Conservation (phyloP, 106 monocot genomes). For the Xerophyta viscosa region DNA sequence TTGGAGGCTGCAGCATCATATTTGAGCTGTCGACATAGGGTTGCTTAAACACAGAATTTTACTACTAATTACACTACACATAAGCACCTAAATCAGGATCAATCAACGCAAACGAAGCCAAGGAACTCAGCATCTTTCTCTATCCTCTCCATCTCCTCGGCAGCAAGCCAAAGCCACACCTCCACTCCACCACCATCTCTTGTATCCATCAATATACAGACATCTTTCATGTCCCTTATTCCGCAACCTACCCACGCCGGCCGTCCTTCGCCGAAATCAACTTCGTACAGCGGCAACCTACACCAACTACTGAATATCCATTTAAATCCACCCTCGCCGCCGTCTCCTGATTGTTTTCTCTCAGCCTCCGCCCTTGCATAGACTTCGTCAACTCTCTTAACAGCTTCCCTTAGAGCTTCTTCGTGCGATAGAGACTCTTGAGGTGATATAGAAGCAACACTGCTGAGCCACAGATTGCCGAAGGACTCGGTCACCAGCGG, state of each 20-base stretch:
- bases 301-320: constrained; percentile 32
- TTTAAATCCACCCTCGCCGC: not conserved
- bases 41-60: too few relatives aligned
- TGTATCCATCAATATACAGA: constrained; percentile 18
- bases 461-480: constrained; percentile 10
- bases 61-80: too few relatives aligned
- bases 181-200: constrained; percentile 22
- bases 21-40: too few relatives aligned
- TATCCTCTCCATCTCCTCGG: constrained; percentile 14
- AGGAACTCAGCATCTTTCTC: constrained; percentile 18
- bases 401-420: constrained; percentile 4
- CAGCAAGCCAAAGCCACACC: constrained; percentile 22
- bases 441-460: not conserved
- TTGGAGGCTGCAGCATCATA: too few relatives aligned
- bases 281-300: constrained; percentile 12
- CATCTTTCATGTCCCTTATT: constrained; percentile 18
- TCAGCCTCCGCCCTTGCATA: constrained; percentile 5
- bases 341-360: not conserved
- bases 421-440: not conserved
- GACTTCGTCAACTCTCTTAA: constrained; percentile 2
- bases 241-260: constrained; percentile 18
- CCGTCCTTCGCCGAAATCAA: constrained; percentile 19
- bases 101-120: constrained; percentile 3
- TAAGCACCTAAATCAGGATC: too few relatives aligned
- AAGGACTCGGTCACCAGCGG: not conserved